Base-by-base conservation (phyloP, 2,329 filamentous ascomycete genomes). In the Aspergillus eucalypticola region DNA sequence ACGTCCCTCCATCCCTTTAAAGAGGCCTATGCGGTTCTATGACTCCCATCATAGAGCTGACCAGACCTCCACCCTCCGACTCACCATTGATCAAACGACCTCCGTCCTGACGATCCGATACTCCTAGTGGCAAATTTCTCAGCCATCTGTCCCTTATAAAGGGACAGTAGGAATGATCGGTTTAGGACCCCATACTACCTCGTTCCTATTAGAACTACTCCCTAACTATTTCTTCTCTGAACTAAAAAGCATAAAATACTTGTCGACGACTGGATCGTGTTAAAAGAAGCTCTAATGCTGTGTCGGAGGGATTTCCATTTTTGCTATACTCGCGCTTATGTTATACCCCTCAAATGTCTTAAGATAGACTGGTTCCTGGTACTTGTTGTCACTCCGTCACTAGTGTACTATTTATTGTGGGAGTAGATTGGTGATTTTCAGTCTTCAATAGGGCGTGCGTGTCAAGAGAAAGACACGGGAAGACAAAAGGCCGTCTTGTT, bases 1-100 rank as follows among this genome's bases (percentile, higher is more conserved):
- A 32, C n/a, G 25, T 59, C 21, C 60, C 59, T 56, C 48, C 52
- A 13, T 54, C 62, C 53, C 35, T 53, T n/a, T 29, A 13, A 29
- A 11, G 27, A 35, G 8, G n/a, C 32, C 25, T 11, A 11, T 27
- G 39, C 44, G 23, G 15, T 27, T 29, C 19, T 11, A 44, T 21
- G 35, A 15, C 10, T 19, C 25, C 5, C 2, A 21, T 32, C 4
- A 44, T 15, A 54, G 46, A 13, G 42, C 50, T 27, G 44, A 48
- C 21, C 56, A 55, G 21, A 38, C 13, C n/a, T 54, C 23, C 29
- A 11, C 38, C 27, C 13, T 17, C 10, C 5, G 3, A 8, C 32
- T 11, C n/a, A 39, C 15, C 27, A 48, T n/a, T 44, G 46, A 8
- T 23, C 29, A 17, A 19, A n/a, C 13, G 38, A 25, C 21, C 8